phyloP scores from a whole-genome alignment of 192 early-diverging fungal species.

The Backusella mclennaniae region DNA sequence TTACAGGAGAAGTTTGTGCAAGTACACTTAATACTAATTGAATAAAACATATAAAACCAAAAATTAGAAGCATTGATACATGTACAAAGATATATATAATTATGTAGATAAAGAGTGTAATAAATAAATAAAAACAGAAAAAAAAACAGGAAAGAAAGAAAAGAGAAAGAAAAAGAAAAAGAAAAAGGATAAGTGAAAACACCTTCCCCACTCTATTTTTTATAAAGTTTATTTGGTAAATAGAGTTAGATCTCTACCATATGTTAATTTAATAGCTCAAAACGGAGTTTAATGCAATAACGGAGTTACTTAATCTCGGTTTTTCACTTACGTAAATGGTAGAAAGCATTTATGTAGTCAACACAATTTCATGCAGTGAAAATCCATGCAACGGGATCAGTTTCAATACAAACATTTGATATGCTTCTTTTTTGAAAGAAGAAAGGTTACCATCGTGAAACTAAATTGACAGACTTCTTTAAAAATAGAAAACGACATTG shows the following conservation, averaged over 20 bases:
- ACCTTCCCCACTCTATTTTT: background rate
- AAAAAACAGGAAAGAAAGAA: background rate
- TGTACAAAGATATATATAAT: background rate
- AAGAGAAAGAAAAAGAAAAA: background rate
- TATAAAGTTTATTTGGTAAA: background rate
- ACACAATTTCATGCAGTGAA: background rate
- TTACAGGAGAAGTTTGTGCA: background rate
- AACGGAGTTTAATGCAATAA: constrained; percentile 1
- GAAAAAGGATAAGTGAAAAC: background rate
- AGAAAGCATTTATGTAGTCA: background rate
- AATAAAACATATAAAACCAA: background rate
- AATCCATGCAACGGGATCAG: background rate
- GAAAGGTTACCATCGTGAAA: background rate
- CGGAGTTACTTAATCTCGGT: background rate
- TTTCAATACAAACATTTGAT: background rate
- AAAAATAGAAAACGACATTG: background rate
- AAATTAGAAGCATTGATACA: background rate
- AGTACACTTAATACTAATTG: background rate
- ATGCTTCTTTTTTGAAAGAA: background rate
- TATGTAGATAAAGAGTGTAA: background rate
- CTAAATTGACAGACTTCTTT: background rate
- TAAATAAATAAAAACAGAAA: background rate
- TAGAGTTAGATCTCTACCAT: background rate
- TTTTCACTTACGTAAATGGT: background rate
- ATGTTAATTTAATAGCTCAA: constrained; percentile 5